Evolutionary conservation across 164 flowering plant species (phyloP).

Genomic region (Stephania yunnanensis): DNA sequence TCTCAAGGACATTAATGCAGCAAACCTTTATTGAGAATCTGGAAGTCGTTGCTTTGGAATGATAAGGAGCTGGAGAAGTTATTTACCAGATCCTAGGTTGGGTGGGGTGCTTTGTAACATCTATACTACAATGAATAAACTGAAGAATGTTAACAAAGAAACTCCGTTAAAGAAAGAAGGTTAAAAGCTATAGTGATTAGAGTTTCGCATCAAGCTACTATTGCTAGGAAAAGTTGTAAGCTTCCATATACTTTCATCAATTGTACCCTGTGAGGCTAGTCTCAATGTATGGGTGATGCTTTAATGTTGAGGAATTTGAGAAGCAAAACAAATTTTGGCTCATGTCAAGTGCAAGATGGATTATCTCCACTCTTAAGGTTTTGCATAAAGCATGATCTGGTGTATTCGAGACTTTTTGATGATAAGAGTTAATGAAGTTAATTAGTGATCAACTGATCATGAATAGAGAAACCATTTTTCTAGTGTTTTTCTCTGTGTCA

Average conservation of each 20-base stretch:
- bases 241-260: neutral
- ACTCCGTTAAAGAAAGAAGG: neutral
- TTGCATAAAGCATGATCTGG: neutral
- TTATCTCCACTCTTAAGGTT: neutral
- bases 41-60: neutral
- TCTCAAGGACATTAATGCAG: neutral
- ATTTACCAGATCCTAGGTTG: neutral
- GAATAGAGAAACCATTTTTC: no score
- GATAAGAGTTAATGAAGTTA: neutral
- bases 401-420: neutral
- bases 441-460: neutral
- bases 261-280: no score
- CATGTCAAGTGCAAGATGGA: neutral
- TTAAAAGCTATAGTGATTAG: neutral
- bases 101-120: neutral
- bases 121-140: neutral
- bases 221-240: neutral
- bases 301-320: neutral
- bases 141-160: neutral
- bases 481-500: no score
- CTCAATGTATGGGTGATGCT: neutral
- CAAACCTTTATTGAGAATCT: neutral
- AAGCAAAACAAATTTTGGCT: neutral
- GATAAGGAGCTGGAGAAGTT: neutral
- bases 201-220: neutral